Percentiles rank a stretch among this genome's conserved stretches.
Conservation (phyloP, 169 alveolate genomes). For the Fabrea salina region DNA sequence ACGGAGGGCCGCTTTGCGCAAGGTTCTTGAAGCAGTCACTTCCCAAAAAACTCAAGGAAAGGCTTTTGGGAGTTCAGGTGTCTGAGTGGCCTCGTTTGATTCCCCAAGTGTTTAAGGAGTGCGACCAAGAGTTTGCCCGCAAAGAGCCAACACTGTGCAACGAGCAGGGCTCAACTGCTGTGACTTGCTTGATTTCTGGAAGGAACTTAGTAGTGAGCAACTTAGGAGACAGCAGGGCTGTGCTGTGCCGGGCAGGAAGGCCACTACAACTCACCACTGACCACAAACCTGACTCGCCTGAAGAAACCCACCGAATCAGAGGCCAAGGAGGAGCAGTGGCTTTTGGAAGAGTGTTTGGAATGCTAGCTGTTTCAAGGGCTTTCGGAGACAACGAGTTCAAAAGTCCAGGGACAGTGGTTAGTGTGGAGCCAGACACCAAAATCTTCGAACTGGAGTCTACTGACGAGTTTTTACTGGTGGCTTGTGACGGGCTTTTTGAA, state of each 20-base stretch:
- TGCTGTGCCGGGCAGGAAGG: constrained; percentile 60
- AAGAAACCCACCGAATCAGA: constrained; percentile 54
- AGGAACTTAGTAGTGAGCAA: constrained; percentile 61
- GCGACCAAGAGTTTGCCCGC: constrained; percentile 39
- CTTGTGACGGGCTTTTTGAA: constrained; percentile 84
- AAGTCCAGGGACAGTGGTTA: not conserved
- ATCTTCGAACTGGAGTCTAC: constrained; percentile 34
- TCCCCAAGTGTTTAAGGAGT: constrained; percentile 37
- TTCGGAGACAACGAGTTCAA: constrained; percentile 85
- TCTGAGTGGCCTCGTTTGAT: not conserved
- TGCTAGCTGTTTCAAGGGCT: constrained; percentile 83
- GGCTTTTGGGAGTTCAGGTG: constrained; percentile 16
- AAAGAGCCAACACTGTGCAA: constrained; percentile 16
- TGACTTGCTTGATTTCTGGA: constrained; percentile 42
- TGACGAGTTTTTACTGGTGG: constrained; percentile 77
- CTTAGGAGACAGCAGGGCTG: constrained; percentile 78
- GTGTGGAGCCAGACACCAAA: constrained; percentile 35
- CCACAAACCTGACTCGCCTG: constrained; percentile 69
- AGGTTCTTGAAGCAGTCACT: constrained; percentile 47
- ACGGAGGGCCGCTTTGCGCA: constrained; percentile 82
- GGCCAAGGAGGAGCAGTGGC: constrained; percentile 63
- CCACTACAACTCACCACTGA: constrained; percentile 59
- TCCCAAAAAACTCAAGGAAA: not conserved
- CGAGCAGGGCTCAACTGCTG: constrained; percentile 68
- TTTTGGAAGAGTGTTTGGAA: constrained; percentile 77